Evolutionary conservation across 164 flowering plant genomes (phyloP).

Genomic region (Aristolochia californica): DNA sequence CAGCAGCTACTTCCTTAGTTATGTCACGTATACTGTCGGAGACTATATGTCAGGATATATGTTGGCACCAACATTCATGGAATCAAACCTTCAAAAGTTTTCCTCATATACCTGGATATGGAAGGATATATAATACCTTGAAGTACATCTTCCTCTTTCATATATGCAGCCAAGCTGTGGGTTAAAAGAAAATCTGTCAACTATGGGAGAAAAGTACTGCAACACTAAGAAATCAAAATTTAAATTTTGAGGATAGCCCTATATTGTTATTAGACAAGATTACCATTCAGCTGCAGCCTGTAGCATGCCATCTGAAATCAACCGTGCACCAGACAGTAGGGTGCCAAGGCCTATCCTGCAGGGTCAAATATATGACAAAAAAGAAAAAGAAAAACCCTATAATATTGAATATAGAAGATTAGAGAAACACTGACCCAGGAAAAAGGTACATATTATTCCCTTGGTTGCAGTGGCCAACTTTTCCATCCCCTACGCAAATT

Average conservation of each 20-base stretch:
- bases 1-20: slow-evolving; percentile 90
- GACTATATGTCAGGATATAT: slow-evolving; percentile 1
- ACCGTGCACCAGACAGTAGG: slow-evolving; percentile 78
- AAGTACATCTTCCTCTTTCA: slow-evolving; percentile 84
- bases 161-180: slow-evolving; percentile 86
- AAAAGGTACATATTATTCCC: slow-evolving; percentile 98
- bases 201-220: too few relatives aligned
- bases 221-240: background rate
- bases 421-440: slow-evolving; percentile 65
- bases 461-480: slow-evolving; percentile 83
- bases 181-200: background rate
- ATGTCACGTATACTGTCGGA: slow-evolving; percentile 80
- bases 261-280: background rate
- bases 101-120: slow-evolving; percentile 54
- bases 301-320: slow-evolving; percentile 93
- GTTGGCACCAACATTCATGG: background rate
- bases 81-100: background rate
- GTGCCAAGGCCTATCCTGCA: slow-evolving; percentile 95
- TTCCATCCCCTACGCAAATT: slow-evolving; percentile 61
- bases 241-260: background rate
- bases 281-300: slow-evolving; percentile 99
- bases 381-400: background rate
- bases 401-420: background rate
- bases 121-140: slow-evolving; percentile 78
- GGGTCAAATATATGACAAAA: slow-evolving; percentile 4